Evolutionary conservation across 148 eudicot species (phyloP), one percentile per base, ranked within the genome.

Genomic region (Cornus kousa): DNA sequence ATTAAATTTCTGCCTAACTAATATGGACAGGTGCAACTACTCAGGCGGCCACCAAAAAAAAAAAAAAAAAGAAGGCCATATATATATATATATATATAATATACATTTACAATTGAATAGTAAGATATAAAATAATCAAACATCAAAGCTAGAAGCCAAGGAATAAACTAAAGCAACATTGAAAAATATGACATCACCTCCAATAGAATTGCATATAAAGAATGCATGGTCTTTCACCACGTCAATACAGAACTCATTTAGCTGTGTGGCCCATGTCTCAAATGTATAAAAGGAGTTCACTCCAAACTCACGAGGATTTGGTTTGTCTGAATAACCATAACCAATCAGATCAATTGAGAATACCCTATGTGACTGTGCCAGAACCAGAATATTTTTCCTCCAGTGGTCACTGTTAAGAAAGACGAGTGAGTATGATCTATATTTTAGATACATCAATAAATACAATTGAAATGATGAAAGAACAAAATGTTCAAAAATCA

Each of bases 261-360:
- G 77, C 85, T 95, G 99, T 35, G 89, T 77, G n/a, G 84, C 99
- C 99, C 99, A 95, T 68, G 99, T 95, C 74, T 90, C 88, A 77
- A 95, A 95, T 55, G 99, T 91, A 82, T 95, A 95, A 79, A 95
- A 95, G 77, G 86, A 35, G 35, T 81, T 33, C 28, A 78, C 83
- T 20, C 85, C 90, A 77, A 91, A 90, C 62, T 90, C 86, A 59
- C 88, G 90, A 78, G 99, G 98, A 82, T 92, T 88, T 68, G 99
- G 99, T 75, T 95, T 95, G 90, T 93, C 98, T 10, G 97, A 95
- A 89, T 95, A 93, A 69, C 99, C 99, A 87, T 95, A 95, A 22
- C 99, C 99, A 79, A 95, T 89, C 64, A 95, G 97, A 86, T 95
- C 99, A 74, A 95, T 91, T 40, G 97, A 82, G 80, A 82, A 95